phyloP scores from a whole-genome alignment of 176 grass and related monocot genomes.

The Stipa capillata region DNA sequence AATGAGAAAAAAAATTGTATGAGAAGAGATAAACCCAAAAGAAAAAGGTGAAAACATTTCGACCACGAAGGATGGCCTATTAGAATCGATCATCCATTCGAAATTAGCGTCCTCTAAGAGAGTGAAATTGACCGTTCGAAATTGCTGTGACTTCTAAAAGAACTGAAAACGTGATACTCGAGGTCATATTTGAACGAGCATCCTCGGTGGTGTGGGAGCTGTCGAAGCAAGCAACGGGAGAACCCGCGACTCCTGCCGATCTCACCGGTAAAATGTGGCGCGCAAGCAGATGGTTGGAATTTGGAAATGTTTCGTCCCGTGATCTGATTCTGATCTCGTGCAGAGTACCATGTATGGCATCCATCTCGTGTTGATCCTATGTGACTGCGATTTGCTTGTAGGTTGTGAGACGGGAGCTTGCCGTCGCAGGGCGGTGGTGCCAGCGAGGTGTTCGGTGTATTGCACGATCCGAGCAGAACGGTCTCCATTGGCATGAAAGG shows the following conservation, averaged over 20 bases:
- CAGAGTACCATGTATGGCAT: background rate
- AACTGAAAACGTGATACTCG: too few species aligned
- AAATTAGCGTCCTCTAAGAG: too few species aligned
- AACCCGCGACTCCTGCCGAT: background rate
- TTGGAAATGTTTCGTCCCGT: background rate
- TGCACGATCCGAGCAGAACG: background rate
- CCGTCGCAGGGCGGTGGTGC: background rate
- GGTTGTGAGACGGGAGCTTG: background rate
- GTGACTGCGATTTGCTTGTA: background rate
- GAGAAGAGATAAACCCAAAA: too few species aligned
- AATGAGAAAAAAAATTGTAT: too few species aligned
- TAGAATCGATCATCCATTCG: too few species aligned
- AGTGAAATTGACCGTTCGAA: too few species aligned
- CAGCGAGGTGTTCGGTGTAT: constrained; percentile 10
- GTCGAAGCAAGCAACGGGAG: background rate
- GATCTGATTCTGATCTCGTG: background rate
- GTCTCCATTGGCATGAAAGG: background rate
- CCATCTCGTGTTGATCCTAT: background rate
- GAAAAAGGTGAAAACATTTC: too few species aligned
- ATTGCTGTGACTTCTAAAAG: too few species aligned
- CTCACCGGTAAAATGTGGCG: background rate
- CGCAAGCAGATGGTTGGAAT: background rate
- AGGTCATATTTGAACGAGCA: too few species aligned
- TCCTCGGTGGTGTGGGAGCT: background rate
- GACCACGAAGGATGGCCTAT: too few species aligned